phyloP scores from a whole-genome alignment of 331 rosid genomes.

The Quercus phellos region DNA sequence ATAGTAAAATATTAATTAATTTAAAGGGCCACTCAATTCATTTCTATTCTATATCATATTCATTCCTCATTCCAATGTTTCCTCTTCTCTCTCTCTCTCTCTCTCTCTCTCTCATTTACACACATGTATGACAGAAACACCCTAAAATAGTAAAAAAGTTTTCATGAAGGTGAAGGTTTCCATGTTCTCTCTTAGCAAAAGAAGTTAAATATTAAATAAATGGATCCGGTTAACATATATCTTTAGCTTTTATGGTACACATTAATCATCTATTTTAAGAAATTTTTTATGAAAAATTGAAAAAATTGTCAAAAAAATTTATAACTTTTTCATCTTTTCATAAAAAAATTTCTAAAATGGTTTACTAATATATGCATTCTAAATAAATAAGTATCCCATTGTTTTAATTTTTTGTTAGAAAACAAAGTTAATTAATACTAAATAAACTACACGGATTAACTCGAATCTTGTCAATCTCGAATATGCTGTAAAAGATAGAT shows the following conservation, averaged over 20 bases:
- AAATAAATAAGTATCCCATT: background rate
- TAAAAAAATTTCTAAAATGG: too few species aligned
- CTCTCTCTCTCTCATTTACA: background rate
- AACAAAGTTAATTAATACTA: background rate
- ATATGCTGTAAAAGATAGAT: background rate
- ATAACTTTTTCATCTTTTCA: too few species aligned
- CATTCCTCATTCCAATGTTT: slow-evolving; percentile 63
- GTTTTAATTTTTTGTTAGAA: background rate
- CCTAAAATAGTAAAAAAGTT: background rate
- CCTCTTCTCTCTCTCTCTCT: background rate
- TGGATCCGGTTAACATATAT: rapidly evolving
- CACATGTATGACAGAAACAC: background rate
- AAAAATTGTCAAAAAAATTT: rapidly evolving
- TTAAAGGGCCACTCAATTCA: slow-evolving; percentile 14
- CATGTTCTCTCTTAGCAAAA: background rate
- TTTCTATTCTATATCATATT: background rate
- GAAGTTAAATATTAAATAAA: background rate
- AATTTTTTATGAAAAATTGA: too few species aligned
- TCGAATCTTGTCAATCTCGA: slow-evolving; percentile 1
- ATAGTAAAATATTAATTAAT: background rate
- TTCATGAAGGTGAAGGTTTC: background rate
- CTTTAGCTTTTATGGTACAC: too few species aligned
- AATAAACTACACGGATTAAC: background rate
- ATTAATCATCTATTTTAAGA: too few species aligned
- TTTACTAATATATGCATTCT: too few species aligned